Percentiles rank a stretch among this genome's conserved stretches.
Evolutionary conservation across 345 rosid species (phyloP).

Genomic region (Bruguiera gymnorhiza): DNA sequence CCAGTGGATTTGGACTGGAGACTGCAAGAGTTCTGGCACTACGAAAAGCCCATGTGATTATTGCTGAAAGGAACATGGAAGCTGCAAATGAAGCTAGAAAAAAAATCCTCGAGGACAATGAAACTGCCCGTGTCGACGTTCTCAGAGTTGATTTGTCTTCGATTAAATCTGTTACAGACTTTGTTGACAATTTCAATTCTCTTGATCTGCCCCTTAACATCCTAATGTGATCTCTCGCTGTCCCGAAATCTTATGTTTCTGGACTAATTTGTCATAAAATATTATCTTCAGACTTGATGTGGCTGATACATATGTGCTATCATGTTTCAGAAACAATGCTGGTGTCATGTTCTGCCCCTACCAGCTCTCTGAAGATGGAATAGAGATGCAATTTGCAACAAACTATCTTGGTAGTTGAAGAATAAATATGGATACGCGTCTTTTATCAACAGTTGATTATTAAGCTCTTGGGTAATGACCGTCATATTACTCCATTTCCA

Average conservation of each 20-base stretch:
- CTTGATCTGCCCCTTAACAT: conserved; percentile 69
- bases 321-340: conserved; percentile 68
- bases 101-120: conserved; percentile 35
- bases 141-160: conserved; percentile 62
- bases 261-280: neutral
- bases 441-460: no score
- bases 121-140: conserved; percentile 47
- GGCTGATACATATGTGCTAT: neutral
- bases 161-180: conserved; percentile 47
- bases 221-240: conserved; percentile 47
- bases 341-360: conserved; percentile 85
- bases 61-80: conserved; percentile 70
- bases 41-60: conserved; percentile 64
- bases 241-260: neutral
- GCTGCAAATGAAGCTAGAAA: conserved; percentile 66
- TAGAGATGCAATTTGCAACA: conserved; percentile 74
- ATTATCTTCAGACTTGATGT: neutral
- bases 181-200: conserved; percentile 44
- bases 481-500: conserved; percentile 13
- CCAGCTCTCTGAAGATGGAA: conserved; percentile 68
- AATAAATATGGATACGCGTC: no score
- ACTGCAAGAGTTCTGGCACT: conserved; percentile 77
- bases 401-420: conserved; percentile 59
- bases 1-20: conserved; percentile 88
- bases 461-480: no score